Evolutionary conservation across 805 yeast genomes (phyloP).

Genomic region (Starmerella sirachaensis): DNA sequence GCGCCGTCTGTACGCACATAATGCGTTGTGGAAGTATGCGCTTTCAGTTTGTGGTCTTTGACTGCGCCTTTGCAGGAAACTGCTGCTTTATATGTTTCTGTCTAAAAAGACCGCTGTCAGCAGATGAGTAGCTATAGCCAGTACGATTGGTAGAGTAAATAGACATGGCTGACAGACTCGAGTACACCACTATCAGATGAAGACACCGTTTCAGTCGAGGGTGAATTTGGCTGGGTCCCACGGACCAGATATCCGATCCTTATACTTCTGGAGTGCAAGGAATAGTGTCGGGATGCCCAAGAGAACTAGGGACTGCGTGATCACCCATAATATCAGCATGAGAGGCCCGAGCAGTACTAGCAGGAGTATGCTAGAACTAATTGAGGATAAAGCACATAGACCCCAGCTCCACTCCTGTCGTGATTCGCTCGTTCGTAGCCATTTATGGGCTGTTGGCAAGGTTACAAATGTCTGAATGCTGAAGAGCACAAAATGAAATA

Average conservation of each 20-base stretch:
- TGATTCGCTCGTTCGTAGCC: constrained; percentile 36
- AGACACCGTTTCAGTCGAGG: constrained; percentile 1
- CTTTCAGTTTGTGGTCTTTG: too few species aligned
- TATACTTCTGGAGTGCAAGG: constrained; percentile 59
- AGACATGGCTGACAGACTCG: too few species aligned
- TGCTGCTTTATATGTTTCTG: too few species aligned
- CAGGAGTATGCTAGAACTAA: constrained; percentile 18
- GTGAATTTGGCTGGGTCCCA: constrained; percentile 80
- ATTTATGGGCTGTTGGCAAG: constrained; percentile 56
- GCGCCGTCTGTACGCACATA: too few species aligned
- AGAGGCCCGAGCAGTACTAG: constrained; percentile 27
- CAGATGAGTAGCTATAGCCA: too few species aligned
- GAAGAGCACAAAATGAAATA: constrained; percentile 70
- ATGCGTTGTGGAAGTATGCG: too few species aligned
- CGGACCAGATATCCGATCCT: constrained; percentile 78
- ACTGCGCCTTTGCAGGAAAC: too few species aligned
- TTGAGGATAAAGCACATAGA: constrained; percentile 20
- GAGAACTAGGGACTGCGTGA: constrained; percentile 37
- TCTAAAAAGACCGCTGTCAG: too few species aligned
- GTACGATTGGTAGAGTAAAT: too few species aligned
- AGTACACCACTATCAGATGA: too few species aligned
- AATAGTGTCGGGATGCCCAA: constrained; percentile 60
- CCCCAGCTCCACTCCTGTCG: constrained; percentile 22
- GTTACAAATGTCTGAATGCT: constrained; percentile 60
- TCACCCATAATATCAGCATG: constrained; percentile 39